These are phyloP conservation scores for Ophiocordyceps camponoti-saundersi DNA, from an alignment of 2,329 filamentous ascomycete genomes.

Conservation along the genomic window DNA sequence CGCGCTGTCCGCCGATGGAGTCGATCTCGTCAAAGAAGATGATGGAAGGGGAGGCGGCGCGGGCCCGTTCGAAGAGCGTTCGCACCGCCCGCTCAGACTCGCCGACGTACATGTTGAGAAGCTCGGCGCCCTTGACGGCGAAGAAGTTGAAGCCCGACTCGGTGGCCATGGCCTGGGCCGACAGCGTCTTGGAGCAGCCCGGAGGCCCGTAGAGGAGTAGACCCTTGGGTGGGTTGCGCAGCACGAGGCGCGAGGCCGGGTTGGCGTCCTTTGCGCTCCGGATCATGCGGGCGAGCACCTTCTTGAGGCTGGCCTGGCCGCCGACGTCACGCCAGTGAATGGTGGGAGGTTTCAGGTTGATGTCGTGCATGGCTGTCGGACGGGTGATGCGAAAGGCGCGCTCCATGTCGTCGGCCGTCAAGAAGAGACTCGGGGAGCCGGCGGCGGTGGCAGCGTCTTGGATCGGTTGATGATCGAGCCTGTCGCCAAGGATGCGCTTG, in stretches of 20 bases:
- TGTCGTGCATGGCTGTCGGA: conserved; percentile 75
- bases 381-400: conserved; percentile 50
- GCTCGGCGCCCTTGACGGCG: conserved; percentile 81
- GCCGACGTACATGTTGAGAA: conserved; percentile 93
- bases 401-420: conserved; percentile 36
- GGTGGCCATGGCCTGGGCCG: conserved; percentile 77
- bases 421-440: conserved; percentile 8
- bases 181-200: conserved; percentile 88
- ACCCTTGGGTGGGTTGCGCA: conserved; percentile 53
- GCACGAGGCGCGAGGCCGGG: conserved; percentile 15
- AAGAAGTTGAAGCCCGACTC: conserved; percentile 88
- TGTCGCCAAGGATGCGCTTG: conserved; percentile 9
- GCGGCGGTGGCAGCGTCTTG: neutral
- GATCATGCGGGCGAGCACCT: conserved; percentile 34
- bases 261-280: conserved; percentile 19
- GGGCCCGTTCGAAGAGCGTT: conserved; percentile 70
- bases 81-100: conserved; percentile 80
- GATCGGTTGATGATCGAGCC: conserved; percentile 7
- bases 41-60: conserved; percentile 74
- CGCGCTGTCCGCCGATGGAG: conserved; percentile 48
- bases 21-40: conserved; percentile 98
- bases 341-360: conserved; percentile 75
- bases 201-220: conserved; percentile 83
- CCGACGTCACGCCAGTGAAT: conserved; percentile 80
- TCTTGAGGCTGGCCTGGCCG: conserved; percentile 63